Base-by-base conservation (phyloP, 805 yeast species). In the Kluyveromyces lactis region DNA sequence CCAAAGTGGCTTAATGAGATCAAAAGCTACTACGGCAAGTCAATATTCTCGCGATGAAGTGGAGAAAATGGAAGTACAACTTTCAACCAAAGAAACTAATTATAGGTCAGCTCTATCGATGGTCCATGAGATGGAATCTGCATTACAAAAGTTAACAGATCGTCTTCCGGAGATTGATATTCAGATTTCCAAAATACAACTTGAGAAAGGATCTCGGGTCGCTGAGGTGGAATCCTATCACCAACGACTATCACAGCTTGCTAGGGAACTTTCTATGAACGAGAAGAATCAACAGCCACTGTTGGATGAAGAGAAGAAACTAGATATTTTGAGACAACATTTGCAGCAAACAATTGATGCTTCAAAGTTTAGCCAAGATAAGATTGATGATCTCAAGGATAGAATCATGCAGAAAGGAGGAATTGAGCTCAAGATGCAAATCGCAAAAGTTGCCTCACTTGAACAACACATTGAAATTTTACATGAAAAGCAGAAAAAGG, bases 371-470 rank as follows among this genome's bases (percentile, higher is more conserved):
- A 31, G 85, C 77, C 54, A 52, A 10, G 43, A 59, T 5, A 67
- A 73, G 42, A 82, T 92, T 30, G 67, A 69, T 10, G 67, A 50
- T 0, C 62, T 89, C 3, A 89, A 86, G 48, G 84, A 80, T 41
- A 72, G 79, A 53, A 86, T 92, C 29, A 77, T 89, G 84, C 80
- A 83, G 36, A 81, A 86, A 39, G 99, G 99, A 39, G 99, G 99
- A 44, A 80, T 84, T 7, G 78, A 78, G 45, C 67, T 92, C 46
- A 77, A 85, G 41, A 58, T 83, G 44, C 96, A 87, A 51, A 81
- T 77, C 44, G 75, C 94, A 1, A 82, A 78, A 52, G 95, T 92
- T 7, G 87, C 79, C 50, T 81, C 94, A 1, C 67, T 82, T 26
- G 66, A 68, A 31, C 84, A 82, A 49, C 73, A 76, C 51, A 72